phyloP scores from a whole-genome alignment of 2,329 filamentous ascomycete species.

The Huntiella abstrusa region DNA sequence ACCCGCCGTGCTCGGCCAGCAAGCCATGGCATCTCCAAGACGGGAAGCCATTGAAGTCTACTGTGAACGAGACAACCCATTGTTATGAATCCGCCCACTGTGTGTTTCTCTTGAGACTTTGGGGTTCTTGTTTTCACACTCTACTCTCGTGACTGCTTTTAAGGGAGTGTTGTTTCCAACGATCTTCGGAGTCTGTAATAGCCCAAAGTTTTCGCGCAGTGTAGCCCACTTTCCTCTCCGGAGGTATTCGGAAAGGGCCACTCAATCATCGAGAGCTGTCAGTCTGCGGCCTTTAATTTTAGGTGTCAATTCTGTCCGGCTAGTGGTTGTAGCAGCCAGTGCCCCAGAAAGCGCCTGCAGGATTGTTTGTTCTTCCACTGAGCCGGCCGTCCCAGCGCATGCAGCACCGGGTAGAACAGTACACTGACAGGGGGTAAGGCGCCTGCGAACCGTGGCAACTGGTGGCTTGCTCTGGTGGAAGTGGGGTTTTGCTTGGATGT shows the following conservation, averaged over 20 bases:
- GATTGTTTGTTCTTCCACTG: slow-evolving; percentile 1
- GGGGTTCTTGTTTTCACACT: background rate
- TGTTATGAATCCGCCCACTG: too few relatives aligned
- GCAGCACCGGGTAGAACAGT: too few relatives aligned
- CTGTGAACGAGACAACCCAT: too few relatives aligned
- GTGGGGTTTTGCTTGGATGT: too few relatives aligned
- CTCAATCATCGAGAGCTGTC: slow-evolving; percentile 6
- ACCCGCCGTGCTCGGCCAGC: slow-evolving; percentile 7
- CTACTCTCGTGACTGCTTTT: background rate
- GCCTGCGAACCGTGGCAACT: too few relatives aligned
- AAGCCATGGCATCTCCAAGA: background rate
- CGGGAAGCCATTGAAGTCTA: background rate
- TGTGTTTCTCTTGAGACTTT: too few relatives aligned
- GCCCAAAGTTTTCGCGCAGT: slow-evolving; percentile 5
- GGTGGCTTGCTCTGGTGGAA: too few relatives aligned
- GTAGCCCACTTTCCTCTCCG: slow-evolving; percentile 6
- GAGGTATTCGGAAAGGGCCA: slow-evolving; percentile 11
- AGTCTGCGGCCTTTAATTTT: slow-evolving; percentile 10
- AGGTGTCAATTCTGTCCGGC: slow-evolving; percentile 10
- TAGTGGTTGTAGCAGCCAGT: slow-evolving; percentile 1
- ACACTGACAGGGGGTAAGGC: too few relatives aligned
- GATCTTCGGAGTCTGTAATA: background rate
- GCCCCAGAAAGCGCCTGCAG: slow-evolving; percentile 4
- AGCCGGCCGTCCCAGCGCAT: background rate
- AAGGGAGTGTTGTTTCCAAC: background rate